Evolutionary conservation across 441 rosid genomes (phyloP), one percentile per base, ranked within the genome.

Genomic region (Eruca vesicaria): DNA sequence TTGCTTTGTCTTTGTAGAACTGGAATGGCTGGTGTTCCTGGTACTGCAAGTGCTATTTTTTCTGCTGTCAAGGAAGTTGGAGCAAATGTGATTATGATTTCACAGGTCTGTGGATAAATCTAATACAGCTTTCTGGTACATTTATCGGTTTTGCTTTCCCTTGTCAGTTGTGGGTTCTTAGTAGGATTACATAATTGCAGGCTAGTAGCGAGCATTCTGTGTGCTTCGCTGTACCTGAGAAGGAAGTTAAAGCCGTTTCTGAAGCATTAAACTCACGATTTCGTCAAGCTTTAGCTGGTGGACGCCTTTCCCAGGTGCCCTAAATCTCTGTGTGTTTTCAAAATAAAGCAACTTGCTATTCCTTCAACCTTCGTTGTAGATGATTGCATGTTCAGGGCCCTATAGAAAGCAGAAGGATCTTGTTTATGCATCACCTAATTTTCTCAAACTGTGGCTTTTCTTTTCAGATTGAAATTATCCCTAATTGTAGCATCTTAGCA

Each of bases 21-120:
- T 77, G 98, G 99, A 83, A 90, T 95, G 99, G 99, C 97, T 84
- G 99, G 99, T 75, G 94, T 96, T 85, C 99, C 99, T 38, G 98
- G 99, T 75, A 95, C 99, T 52, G 91, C 97, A 71, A 88, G 88
- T 82, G 90, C 87, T 71, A 96, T 96, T 71, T 93, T 96, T 84
- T 85, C 95, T 84, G 95, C 94, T 71, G 99, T 89, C 80, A 93
- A 91, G 82, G 99, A 93, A 82, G 99, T 91, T 73, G 98, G 98
- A 71, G 98, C 99, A 71, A 95, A 93, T 80, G 99, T 93, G 19
- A 93, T 95, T 61, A 92, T 93, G 98, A 95, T 95, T 80, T 95
- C 99, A 55, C 98, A 95, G 94, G 99, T 12, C 28, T 76, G 58
- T 60, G 61, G 74, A 71, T 58, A 20, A n/a, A 67, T 4, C 64